Base-by-base conservation (phyloP, 1,139 yeast genomes). In the Suhomyces guaymorum region DNA sequence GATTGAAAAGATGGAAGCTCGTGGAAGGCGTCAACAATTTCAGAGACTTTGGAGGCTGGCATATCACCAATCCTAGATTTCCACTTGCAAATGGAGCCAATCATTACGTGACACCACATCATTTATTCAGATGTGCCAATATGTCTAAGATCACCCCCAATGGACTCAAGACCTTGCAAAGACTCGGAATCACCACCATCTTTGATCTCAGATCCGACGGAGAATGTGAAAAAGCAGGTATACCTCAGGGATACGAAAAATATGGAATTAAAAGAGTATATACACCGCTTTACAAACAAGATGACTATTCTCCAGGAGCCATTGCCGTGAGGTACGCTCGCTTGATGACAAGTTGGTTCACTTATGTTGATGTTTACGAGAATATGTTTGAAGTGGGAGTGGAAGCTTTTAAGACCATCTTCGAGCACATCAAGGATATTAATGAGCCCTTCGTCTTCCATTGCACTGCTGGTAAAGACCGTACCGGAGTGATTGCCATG, bases 381-480 rank as follows among this genome's bases (percentile, higher is more conserved):
- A 78, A 77, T 41, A 74, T 84, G 53, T 56, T 86, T 34, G 63
- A 59, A 11, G 53, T 60, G 22, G 88, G 88, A 1, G 53, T 49
- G 1, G 50, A 46, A 3, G 63, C 76, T 3, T 79, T 75, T 49
- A 66, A 59, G 33, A 52, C 55, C 2, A 66, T 83, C 20, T 78
- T 82, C 46, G 58, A 61, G 32, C 74, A 64, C 48, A 64, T 87
- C 27, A 64, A 80, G 28, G 85, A 82, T 43, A 70, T 73, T 2
- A 61, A 64, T 13, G 65, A 66, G 11, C 76, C 79, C 2, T 63
- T 85, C 42, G 61, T 83, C 5, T 77, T 81, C 54, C 94, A 85
- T 53, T 87, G 95, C 57, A 78, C 90, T 2, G 94, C 94, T 1
- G 96, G 96, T 2, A 87, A 86, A 54, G 96, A 88, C 54, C 71